Base-by-base conservation (phyloP, 1,284 basidiomycete genomes). In the Gomphus sp. region DNA sequence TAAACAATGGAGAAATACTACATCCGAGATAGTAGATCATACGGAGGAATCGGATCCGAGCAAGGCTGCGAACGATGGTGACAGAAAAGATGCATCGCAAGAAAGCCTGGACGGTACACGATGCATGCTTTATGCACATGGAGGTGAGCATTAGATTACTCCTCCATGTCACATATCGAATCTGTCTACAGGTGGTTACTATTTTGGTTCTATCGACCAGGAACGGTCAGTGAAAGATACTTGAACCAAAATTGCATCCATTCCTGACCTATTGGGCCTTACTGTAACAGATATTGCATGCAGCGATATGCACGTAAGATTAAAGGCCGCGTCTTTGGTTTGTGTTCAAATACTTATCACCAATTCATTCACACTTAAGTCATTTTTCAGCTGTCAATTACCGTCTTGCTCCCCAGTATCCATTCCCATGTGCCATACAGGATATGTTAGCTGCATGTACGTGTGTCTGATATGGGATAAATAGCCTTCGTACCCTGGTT, bases 381-480 rank as follows among this genome's bases (percentile, higher is more conserved):
- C 41, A 56, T 36, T 49, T 68, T 43, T 63, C 71, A 85, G 92
- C 93, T 44, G 82, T 96, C 62, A 92, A 93, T 66, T 97, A 97
- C 69, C 81, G 93, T 45, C 82, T 94, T 45, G 85, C 94, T 11
- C 94, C 94, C 0, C 93, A 97, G 72, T 97, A 95, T 65, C 96
- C 96, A 0, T 99, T 98, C 72, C 96, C 96, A 0, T 98, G 96
- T 66, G 93, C 89, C 0, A 73, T 98, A 14, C 92, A 96, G 67
- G 94, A 97, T 70, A 76, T 85, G 52, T 68, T 97, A 10, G 89
- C 93, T 1, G 87, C 92, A 5, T 98, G 89, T 86, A 66, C 62
- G 80, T 70, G 37, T 39, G 49, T 9, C 7, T 34, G 14, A 33
- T 25, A 18, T 48, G 34, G 43, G 25, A 57, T 22, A 22, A 22